Conservation (phyloP, 1,284 basidiomycete genomes). For the Cryptococcus sp. region DNA sequence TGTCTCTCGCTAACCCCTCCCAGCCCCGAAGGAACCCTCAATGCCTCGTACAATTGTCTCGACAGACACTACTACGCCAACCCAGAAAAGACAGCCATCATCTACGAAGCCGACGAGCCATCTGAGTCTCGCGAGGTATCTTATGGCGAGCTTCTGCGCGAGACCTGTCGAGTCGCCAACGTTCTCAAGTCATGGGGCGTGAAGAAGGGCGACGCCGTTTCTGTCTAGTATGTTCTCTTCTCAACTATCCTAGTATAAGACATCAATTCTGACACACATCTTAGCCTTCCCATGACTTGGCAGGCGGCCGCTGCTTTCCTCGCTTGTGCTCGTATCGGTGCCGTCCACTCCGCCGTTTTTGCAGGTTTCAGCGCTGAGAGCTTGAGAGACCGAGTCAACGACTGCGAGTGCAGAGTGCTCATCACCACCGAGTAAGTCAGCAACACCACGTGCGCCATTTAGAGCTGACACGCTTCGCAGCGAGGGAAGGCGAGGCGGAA, state of each 20-base stretch:
- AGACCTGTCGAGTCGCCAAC: conserved; percentile 88
- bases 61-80: conserved; percentile 81
- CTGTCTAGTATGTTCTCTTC: conserved; percentile 63
- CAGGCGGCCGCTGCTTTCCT: conserved; percentile 94
- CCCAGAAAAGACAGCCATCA: conserved; percentile 93
- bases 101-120: conserved; percentile 98
- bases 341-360: conserved; percentile 97
- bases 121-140: conserved; percentile 74
- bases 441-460: neutral
- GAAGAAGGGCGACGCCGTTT: conserved; percentile 94
- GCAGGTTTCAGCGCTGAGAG: conserved; percentile 98
- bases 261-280: neutral
- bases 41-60: conserved; percentile 96
- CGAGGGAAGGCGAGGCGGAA: conserved; percentile 91
- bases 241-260: neutral
- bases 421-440: conserved; percentile 76
- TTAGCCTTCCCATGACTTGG: conserved; percentile 60
- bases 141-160: conserved; percentile 82
- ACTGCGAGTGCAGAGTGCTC: conserved; percentile 85
- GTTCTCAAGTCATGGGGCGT: conserved; percentile 87
- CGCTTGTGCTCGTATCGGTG: conserved; percentile 95
- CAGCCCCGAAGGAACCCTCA: conserved; percentile 76
- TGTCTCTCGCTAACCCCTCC: neutral
- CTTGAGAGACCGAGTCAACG: conserved; percentile 86
- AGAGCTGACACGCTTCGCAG: conserved; percentile 14